Percentiles rank a stretch among this genome's conserved stretches.
Conservation (phyloP, 2,329 filamentous ascomycete species). For the Diplodia intermedia region DNA sequence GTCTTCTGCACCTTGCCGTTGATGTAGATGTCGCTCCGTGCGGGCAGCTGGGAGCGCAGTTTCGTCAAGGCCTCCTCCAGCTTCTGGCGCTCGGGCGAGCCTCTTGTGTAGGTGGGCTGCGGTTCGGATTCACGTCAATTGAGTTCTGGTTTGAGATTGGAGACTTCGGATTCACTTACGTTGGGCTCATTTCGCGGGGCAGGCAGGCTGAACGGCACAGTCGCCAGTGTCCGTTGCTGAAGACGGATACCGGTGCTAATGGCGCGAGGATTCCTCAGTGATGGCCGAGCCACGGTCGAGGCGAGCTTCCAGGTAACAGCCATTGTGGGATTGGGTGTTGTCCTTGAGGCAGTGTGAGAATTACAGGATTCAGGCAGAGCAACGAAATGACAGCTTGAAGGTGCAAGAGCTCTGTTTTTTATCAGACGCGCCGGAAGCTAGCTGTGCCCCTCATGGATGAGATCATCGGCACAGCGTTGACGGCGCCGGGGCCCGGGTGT, state of each 20-base stretch:
- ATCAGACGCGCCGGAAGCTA: slow-evolving; percentile 1
- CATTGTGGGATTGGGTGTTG: slow-evolving; percentile 29
- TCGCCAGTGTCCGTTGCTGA: slow-evolving; percentile 40
- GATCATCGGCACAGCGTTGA: slow-evolving; percentile 4
- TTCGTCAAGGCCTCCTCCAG: slow-evolving; percentile 40
- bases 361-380: not conserved
- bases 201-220: slow-evolving; percentile 42
- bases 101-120: slow-evolving; percentile 40
- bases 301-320: slow-evolving; percentile 36
- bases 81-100: slow-evolving; percentile 40
- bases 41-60: slow-evolving; percentile 40
- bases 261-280: not conserved
- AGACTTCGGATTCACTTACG: not conserved
- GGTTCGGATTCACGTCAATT: not conserved
- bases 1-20: slow-evolving; percentile 41
- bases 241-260: slow-evolving; percentile 16
- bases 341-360: not conserved
- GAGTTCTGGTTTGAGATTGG: not conserved
- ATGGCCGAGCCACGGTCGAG: slow-evolving; percentile 31
- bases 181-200: slow-evolving; percentile 43
- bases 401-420: slow-evolving; percentile 1
- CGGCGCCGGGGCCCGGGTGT: slow-evolving; percentile 11
- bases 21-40: slow-evolving; percentile 40
- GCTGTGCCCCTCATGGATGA: slow-evolving; percentile 5
- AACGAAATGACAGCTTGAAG: not conserved